Base-by-base conservation (phyloP, 441 rosid species). In the Iberis amara region DNA sequence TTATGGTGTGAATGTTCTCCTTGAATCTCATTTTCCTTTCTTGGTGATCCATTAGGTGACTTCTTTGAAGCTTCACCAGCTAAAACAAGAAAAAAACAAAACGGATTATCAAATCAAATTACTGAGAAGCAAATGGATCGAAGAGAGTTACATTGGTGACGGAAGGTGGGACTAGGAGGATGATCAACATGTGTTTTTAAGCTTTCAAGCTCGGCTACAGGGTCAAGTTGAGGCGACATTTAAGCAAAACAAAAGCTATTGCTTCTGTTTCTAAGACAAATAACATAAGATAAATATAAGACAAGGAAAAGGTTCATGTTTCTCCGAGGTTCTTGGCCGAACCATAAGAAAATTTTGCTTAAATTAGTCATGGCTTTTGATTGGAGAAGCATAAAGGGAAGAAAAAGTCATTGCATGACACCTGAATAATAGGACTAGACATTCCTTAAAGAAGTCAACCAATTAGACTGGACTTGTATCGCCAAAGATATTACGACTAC, bases 1-100 rank as follows among this genome's bases (percentile, higher is more conserved):
- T 62, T 80, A 1, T 59, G 79, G 48, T 64, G 69, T 0, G 55
- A 71, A 52, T 78, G 76, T 42, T 76, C 82, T 46, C 78, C 79
- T 8, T 76, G 86, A 55, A 38, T 36, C 15, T 83, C 81, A 48
- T 66, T 69, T 23, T 68, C 77, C 55, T 46, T 56, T 57, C 57
- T 70, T 52, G 62, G 40, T 1, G 63, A 32, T 13, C 52, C 47
- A 12, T 68, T 21, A 10, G 77, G 72, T 0, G 84, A 58, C 78
- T 73, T 30, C 31, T 47, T 68, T 45, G 82, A 65, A 32, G 62
- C 55, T 31, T 79, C 85, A 28, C 62, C 76, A 48, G 52, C 80
- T 62, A 44, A 7, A 8, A 43, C 27, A 7, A 13, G 4, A 45
- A 43, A 1, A 10, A 39, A 46, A 30, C 3, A 0, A 0, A 27